These are phyloP conservation scores for Amphibolis antarctica DNA, from an alignment of 106 monocot species.

Conservation along the genomic window DNA sequence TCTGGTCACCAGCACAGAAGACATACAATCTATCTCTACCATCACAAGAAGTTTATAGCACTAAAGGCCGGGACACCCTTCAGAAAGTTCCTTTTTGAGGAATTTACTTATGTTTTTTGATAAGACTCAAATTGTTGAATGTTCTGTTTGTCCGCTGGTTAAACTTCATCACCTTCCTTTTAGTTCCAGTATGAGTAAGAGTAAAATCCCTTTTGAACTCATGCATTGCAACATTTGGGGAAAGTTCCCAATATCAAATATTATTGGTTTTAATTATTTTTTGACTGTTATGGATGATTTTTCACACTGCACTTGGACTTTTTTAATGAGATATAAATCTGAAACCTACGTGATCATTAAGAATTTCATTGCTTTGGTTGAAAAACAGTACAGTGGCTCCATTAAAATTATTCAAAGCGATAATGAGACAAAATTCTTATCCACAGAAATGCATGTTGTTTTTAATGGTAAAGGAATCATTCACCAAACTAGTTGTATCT, in stretches of 20 bases:
- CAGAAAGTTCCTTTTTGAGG: too few species aligned
- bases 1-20: too few species aligned
- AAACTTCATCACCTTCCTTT: not conserved
- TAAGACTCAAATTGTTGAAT: not conserved
- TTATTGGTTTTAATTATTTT: not conserved
- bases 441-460: not conserved
- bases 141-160: not conserved
- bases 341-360: not conserved
- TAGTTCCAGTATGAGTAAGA: not conserved
- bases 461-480: not conserved
- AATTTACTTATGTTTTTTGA: not conserved
- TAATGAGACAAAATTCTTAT: not conserved
- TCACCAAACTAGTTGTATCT: not conserved
- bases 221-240: not conserved
- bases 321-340: not conserved
- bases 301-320: not conserved
- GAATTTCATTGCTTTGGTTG: not conserved
- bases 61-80: not conserved
- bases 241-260: not conserved
- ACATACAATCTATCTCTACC: not conserved
- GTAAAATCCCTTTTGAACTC: not conserved
- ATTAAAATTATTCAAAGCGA: not conserved
- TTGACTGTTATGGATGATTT: not conserved
- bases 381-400: not conserved
- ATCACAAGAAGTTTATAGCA: not conserved